A percentile compares a stretch with the other conserved stretches of the same genome.
Evolutionary conservation across 73 alveolate genomes (phyloP).

Genomic region (Blepharisma japonicum): DNA sequence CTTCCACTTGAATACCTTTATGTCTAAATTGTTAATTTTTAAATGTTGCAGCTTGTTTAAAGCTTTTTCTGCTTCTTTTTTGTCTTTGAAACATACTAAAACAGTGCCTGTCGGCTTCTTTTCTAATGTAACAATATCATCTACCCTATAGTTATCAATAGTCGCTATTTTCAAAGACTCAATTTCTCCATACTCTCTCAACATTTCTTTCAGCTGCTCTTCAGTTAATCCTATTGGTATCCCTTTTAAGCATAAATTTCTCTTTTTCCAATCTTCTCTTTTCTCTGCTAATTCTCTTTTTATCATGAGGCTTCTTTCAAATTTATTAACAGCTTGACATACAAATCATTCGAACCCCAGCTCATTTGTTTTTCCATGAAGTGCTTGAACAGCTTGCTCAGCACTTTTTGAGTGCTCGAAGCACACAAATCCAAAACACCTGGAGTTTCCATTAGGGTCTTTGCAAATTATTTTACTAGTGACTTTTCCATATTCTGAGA

Average conservation of each 20-base stretch:
- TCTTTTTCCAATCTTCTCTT: conserved; percentile 2
- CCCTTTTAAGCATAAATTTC: background rate
- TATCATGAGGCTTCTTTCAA: background rate
- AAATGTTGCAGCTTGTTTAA: background rate
- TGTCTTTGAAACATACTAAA: background rate
- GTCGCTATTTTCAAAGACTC: background rate
- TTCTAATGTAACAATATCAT: background rate
- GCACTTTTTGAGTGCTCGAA: background rate
- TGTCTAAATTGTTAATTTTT: background rate
- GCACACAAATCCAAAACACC: background rate
- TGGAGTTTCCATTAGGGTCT: background rate
- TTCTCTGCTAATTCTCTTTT: background rate
- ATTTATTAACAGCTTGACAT: background rate
- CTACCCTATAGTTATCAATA: background rate
- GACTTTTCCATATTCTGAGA: conserved; percentile 1
- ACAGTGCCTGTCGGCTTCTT: background rate
- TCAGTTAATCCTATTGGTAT: background rate
- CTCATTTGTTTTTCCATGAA: background rate
- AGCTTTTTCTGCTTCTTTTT: background rate
- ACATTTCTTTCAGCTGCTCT: conserved; percentile 1
- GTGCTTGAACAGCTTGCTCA: background rate
- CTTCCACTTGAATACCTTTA: background rate
- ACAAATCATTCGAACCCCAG: conserved; percentile 4
- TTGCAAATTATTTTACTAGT: background rate
- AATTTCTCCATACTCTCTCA: background rate